These are phyloP conservation scores for Acorus calamus DNA, from an alignment of 106 monocot species.

Conservation along the genomic window DNA sequence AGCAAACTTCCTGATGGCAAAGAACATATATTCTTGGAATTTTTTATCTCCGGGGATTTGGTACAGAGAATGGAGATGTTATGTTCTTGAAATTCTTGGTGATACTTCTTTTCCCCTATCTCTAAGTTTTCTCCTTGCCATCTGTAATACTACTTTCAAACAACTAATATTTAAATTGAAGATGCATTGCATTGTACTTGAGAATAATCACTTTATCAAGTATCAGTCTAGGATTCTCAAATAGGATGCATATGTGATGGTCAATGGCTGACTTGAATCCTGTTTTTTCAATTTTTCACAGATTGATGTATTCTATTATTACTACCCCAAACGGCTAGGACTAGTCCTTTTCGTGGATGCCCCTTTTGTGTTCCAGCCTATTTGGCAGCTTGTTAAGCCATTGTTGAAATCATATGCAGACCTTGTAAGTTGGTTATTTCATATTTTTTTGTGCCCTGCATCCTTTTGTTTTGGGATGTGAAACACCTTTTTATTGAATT, in stretches of 20 bases:
- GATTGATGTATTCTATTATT: slow-evolving; percentile 90
- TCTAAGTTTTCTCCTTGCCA: too few relatives aligned
- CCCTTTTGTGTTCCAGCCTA: slow-evolving; percentile 82
- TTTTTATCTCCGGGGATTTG: slow-evolving; percentile 65
- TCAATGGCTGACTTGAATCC: neutral
- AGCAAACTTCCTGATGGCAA: slow-evolving; percentile 58
- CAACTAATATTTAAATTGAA: too few relatives aligned
- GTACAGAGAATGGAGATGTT: slow-evolving; percentile 62
- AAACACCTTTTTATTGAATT: too few relatives aligned
- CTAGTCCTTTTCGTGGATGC: slow-evolving; percentile 86
- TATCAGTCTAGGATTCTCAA: too few relatives aligned
- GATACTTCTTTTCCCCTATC: slow-evolving; percentile 4
- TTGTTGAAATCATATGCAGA: slow-evolving; percentile 74
- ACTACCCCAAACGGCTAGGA: slow-evolving; percentile 83
- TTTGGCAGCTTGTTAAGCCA: slow-evolving; percentile 83
- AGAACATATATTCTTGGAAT: slow-evolving; percentile 74
- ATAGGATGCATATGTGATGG: too few relatives aligned
- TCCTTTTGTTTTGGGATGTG: neutral
- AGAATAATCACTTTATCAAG: too few relatives aligned
- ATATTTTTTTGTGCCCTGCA: neutral
- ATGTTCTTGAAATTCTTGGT: slow-evolving; percentile 78
- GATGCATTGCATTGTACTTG: too few relatives aligned
- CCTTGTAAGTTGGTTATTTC: slow-evolving; percentile 32
- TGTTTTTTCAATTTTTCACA: slow-evolving; percentile 13
- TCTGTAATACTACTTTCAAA: too few relatives aligned